phyloP scores from a whole-genome alignment of 495 filamentous ascomycete species.

The Stereocaulon alpinum region DNA sequence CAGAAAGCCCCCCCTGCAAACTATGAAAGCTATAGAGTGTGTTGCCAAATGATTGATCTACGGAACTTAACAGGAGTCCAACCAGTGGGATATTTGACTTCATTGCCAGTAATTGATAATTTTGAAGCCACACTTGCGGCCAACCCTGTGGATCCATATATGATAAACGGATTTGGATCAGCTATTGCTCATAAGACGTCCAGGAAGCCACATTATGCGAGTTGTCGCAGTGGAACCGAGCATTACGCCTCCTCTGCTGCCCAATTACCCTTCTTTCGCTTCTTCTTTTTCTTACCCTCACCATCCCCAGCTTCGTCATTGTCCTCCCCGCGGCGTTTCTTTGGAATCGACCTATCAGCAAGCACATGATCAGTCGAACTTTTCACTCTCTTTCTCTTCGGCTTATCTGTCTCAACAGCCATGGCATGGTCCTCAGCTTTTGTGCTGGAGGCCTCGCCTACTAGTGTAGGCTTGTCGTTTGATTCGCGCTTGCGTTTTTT shows the following conservation, averaged over 20 bases:
- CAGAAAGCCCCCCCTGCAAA: conserved; percentile 18
- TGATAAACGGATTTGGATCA: no score
- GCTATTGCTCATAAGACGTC: background rate
- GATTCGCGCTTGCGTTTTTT: conserved; percentile 30
- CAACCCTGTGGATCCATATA: no score
- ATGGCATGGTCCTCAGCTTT: background rate
- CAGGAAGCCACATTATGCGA: background rate
- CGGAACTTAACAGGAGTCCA: no score
- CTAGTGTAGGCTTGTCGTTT: conserved; percentile 1
- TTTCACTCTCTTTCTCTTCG: conserved; percentile 21
- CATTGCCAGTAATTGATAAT: no score
- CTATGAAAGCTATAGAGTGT: background rate
- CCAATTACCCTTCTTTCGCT: conserved; percentile 15
- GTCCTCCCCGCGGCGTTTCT: conserved; percentile 8
- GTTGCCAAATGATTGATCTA: no score
- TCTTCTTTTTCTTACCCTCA: conserved; percentile 14
- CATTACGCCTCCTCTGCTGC: background rate
- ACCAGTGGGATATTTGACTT: no score
- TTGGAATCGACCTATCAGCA: conserved; percentile 3
- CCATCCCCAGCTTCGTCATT: background rate
- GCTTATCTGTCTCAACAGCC: conserved; percentile 4
- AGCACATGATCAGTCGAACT: conserved; percentile 3
- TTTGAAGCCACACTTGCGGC: no score
- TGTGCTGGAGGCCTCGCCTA: background rate
- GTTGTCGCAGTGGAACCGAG: background rate